Percentiles rank a stretch among this genome's conserved stretches.
Evolutionary conservation across 345 rosid genomes (phyloP).

Genomic region (Gossypium rotundifolium): DNA sequence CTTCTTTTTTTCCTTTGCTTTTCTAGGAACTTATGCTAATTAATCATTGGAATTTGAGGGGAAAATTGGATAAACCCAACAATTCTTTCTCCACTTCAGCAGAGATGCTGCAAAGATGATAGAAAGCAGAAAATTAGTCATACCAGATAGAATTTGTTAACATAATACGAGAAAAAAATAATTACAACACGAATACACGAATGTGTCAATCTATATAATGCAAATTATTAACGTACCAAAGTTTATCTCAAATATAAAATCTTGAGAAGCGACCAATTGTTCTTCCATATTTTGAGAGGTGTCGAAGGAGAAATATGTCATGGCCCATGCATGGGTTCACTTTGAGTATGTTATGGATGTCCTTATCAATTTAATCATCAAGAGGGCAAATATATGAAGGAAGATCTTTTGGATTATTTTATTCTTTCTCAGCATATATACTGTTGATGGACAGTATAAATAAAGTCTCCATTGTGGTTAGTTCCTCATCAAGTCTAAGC

Average conservation of each 20-base stretch:
- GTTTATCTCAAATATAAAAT: background rate
- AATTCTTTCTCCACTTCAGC: constrained; percentile 18
- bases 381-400: constrained; percentile 13
- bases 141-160: no score
- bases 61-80: constrained; percentile 22
- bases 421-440: constrained; percentile 3
- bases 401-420: background rate
- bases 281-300: background rate
- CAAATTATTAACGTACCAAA: background rate
- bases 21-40: constrained; percentile 16
- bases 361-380: constrained; percentile 8
- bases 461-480: constrained; percentile 8
- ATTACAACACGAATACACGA: background rate
- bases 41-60: constrained; percentile 13
- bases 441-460: constrained; percentile 21
- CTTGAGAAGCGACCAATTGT: background rate
- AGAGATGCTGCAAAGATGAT: background rate
- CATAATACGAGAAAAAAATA: background rate
- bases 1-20: background rate
- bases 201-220: background rate
- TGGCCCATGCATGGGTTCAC: background rate
- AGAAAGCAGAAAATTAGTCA: background rate
- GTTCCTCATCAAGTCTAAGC: constrained; percentile 16
- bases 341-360: background rate
- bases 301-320: background rate